Conservation (phyloP, 208 protist genomes). For the Phytomonas sp. region DNA sequence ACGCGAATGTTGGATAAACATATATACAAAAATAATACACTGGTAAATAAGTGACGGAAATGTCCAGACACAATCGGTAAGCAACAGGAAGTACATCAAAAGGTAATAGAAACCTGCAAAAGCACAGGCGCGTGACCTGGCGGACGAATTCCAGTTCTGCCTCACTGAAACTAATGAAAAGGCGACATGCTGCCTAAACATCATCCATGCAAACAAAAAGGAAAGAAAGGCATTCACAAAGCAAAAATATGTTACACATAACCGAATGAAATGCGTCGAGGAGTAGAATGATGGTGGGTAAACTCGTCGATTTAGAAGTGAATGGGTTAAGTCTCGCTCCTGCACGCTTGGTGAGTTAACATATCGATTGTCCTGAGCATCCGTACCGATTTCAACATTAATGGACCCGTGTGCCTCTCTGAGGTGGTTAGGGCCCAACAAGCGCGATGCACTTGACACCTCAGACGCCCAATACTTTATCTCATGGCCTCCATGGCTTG, state of each 20-base stretch:
- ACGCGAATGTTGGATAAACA: neutral
- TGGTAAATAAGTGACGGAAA: neutral
- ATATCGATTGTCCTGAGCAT: neutral
- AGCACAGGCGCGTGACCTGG: conserved; percentile 11
- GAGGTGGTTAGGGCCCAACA: neutral
- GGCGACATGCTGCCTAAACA: conserved; percentile 14
- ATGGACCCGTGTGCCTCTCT: neutral
- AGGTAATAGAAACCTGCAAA: conserved; percentile 24
- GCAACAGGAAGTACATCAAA: conserved; percentile 12
- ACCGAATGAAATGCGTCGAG: neutral
- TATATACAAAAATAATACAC: neutral
- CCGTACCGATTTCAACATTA: neutral
- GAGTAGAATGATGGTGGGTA: neutral
- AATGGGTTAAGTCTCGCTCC: neutral
- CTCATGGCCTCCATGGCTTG: neutral
- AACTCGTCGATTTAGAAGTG: neutral
- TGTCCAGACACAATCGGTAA: conserved; percentile 6
- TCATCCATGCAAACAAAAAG: conserved; percentile 43
- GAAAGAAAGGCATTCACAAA: conserved; percentile 19
- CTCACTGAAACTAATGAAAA: conserved; percentile 19
- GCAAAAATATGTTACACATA: conserved; percentile 12
- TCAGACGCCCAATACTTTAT: neutral
- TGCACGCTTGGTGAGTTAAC: neutral
- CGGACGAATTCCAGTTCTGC: conserved; percentile 16
- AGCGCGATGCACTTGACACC: neutral